These are phyloP conservation scores for Fusarium guadeloupense DNA, from an alignment of 2,329 filamentous ascomycete genomes.

Conservation along the genomic window DNA sequence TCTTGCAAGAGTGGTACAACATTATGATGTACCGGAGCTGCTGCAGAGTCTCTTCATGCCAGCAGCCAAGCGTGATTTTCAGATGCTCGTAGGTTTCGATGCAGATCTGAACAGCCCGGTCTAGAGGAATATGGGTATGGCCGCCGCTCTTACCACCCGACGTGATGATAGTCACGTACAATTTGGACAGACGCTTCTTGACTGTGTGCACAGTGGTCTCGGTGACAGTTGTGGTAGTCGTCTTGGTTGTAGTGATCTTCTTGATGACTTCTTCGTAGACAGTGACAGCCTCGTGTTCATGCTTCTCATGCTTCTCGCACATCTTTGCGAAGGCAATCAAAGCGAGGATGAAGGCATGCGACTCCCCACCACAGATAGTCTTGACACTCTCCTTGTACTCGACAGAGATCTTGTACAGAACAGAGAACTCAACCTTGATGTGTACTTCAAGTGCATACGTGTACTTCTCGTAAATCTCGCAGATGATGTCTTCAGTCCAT, in stretches of 20 bases:
- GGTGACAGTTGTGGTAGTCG: constrained; percentile 40
- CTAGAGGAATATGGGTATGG: constrained; percentile 47
- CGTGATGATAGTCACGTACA: constrained; percentile 54
- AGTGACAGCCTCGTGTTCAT: constrained; percentile 55
- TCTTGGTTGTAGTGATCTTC: constrained; percentile 48
- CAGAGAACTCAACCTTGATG: constrained; percentile 53
- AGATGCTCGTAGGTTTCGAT: constrained; percentile 55
- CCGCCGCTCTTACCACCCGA: constrained; percentile 48
- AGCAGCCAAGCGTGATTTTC: constrained; percentile 56
- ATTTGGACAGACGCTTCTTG: constrained; percentile 59
- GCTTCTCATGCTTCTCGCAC: constrained; percentile 55
- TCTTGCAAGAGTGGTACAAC: constrained; percentile 52
- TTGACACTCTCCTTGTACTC: constrained; percentile 59
- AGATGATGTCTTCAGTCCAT: constrained; percentile 53
- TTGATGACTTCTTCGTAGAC: constrained; percentile 59
- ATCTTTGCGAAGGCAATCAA: constrained; percentile 54
- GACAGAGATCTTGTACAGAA: constrained; percentile 54
- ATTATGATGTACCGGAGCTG: constrained; percentile 55
- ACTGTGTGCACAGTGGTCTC: constrained; percentile 48
- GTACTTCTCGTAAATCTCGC: constrained; percentile 56
- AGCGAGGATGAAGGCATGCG: constrained; percentile 44
- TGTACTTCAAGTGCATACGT: constrained; percentile 57
- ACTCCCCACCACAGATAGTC: constrained; percentile 47
- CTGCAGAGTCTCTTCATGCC: constrained; percentile 55
- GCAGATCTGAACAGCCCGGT: constrained; percentile 48